Percentiles rank a stretch among this genome's conserved stretches.
Conservation (phyloP, 352 stramenopile species). For the Globisporangium okanoganense region DNA sequence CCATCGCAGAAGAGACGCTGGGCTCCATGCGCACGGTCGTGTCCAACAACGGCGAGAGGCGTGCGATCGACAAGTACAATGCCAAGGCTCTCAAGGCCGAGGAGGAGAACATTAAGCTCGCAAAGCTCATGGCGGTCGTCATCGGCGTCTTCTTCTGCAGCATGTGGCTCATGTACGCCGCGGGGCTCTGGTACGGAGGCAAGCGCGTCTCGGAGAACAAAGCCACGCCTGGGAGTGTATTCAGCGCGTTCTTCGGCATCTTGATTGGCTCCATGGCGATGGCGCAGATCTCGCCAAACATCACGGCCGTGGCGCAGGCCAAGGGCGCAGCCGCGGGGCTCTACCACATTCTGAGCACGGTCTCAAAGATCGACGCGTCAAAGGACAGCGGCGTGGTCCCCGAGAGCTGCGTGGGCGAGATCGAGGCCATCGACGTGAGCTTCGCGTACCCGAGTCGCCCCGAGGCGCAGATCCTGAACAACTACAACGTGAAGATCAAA, state of each 20-base stretch:
- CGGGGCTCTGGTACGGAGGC: conserved; percentile 55
- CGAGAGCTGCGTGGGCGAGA: conserved; percentile 23
- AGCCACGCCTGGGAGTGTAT: conserved; percentile 28
- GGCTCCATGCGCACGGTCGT: conserved; percentile 56
- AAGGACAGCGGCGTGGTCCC: conserved; percentile 22
- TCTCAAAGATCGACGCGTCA: conserved; percentile 41
- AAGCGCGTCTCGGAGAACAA: conserved; percentile 31
- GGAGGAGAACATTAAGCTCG: conserved; percentile 24
- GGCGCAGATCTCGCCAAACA: conserved; percentile 39
- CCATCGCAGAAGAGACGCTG: conserved; percentile 55
- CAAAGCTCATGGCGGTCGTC: conserved; percentile 20
- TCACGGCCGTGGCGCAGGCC: conserved; percentile 35
- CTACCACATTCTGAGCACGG: conserved; percentile 49
- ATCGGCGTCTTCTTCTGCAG: conserved; percentile 33
- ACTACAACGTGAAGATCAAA: conserved; percentile 27
- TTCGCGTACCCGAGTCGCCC: conserved; percentile 72
- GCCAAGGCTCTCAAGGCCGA: conserved; percentile 24
- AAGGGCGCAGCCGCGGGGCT: conserved; percentile 32
- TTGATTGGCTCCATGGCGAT: conserved; percentile 39
- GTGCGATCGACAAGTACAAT: conserved; percentile 38
- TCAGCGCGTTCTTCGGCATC: conserved; percentile 39
- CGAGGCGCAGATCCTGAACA: conserved; percentile 26
- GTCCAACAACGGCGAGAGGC: conserved; percentile 38
- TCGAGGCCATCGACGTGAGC: conserved; percentile 42
- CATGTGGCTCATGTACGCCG: conserved; percentile 43